These are phyloP conservation scores for Stephania japonica DNA, from an alignment of 164 flowering plant genomes.

Conservation along the genomic window DNA sequence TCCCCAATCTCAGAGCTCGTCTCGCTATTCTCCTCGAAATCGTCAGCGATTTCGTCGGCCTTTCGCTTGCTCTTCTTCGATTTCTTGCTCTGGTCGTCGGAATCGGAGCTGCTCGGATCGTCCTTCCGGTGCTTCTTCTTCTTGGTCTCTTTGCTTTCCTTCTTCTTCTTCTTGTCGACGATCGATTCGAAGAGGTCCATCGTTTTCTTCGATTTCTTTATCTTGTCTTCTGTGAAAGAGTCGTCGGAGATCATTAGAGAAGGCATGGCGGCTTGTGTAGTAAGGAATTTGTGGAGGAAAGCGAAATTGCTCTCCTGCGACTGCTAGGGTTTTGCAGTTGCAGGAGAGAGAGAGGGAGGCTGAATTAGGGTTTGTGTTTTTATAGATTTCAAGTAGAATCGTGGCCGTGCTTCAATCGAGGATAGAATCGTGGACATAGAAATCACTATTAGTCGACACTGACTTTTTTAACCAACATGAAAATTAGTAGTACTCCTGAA, in stretches of 20 bases:
- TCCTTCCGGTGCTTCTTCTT: slow-evolving; percentile 7
- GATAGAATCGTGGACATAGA: no score
- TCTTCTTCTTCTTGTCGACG: slow-evolving; percentile 18
- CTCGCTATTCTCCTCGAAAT: slow-evolving; percentile 7
- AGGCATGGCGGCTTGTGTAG: slow-evolving; percentile 26
- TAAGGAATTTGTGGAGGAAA: no score
- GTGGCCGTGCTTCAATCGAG: no score
- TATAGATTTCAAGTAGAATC: background rate
- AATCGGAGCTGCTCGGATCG: slow-evolving; percentile 2
- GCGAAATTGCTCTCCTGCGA: background rate
- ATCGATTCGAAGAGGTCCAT: slow-evolving; percentile 7
- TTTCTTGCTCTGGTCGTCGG: background rate
- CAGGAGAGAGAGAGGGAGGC: background rate
- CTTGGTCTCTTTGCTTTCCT: background rate
- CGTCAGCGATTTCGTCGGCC: background rate
- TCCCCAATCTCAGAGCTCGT: slow-evolving; percentile 19
- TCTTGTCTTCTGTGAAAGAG: slow-evolving; percentile 9
- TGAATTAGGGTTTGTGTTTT: background rate
- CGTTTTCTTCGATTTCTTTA: slow-evolving; percentile 13
- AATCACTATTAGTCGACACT: no score
- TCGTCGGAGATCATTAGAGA: slow-evolving; percentile 19
- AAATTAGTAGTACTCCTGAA: no score
- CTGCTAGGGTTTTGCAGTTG: background rate
- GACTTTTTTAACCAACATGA: no score
- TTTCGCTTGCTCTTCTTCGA: slow-evolving; percentile 14